A percentile compares a stretch with the other conserved stretches of the same genome.
Evolutionary conservation across 78 protist genomes (phyloP).

Genomic region (Chrysochromulina parva): DNA sequence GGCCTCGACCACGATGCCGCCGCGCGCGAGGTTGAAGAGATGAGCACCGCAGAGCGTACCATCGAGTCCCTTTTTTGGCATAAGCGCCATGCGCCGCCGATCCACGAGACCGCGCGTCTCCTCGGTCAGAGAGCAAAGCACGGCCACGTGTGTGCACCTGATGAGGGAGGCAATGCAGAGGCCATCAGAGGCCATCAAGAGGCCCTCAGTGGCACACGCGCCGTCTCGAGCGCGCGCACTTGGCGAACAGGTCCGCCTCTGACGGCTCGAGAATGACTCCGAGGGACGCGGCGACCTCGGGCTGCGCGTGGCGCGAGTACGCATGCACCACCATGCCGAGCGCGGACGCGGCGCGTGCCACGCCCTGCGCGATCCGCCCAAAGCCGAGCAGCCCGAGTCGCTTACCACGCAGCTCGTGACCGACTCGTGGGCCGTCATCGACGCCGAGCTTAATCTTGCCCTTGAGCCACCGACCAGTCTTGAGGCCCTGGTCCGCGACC

Average conservation of each 20-base stretch:
- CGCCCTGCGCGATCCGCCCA: slow-evolving; percentile 37
- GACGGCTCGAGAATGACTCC: slow-evolving; percentile 4
- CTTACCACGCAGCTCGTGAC: slow-evolving; percentile 39
- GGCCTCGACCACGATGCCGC: slow-evolving; percentile 24
- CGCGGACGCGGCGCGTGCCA: background rate
- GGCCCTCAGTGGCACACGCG: too few species aligned
- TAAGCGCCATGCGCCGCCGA: background rate
- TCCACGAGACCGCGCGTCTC: slow-evolving; percentile 1
- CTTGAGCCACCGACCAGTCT: slow-evolving; percentile 36
- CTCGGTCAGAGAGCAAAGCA: slow-evolving; percentile 17
- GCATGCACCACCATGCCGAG: background rate
- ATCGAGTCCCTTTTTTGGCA: background rate
- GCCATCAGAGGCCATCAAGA: too few species aligned
- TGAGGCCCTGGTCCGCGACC: slow-evolving; percentile 12
- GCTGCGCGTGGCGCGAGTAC: background rate
- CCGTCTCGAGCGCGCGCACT: too few species aligned
- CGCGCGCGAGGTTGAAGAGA: slow-evolving; percentile 33
- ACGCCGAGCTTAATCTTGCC: too few species aligned
- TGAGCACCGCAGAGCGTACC: background rate
- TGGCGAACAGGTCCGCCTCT: slow-evolving; percentile 3
- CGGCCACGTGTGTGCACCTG: slow-evolving; percentile 25
- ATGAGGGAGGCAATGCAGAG: too few species aligned
- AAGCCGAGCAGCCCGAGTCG: slow-evolving; percentile 28
- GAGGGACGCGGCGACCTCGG: background rate
- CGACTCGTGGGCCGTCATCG: background rate